Base-by-base conservation (phyloP, 352 stramenopile species). In the Phytophthora ohioensis region DNA sequence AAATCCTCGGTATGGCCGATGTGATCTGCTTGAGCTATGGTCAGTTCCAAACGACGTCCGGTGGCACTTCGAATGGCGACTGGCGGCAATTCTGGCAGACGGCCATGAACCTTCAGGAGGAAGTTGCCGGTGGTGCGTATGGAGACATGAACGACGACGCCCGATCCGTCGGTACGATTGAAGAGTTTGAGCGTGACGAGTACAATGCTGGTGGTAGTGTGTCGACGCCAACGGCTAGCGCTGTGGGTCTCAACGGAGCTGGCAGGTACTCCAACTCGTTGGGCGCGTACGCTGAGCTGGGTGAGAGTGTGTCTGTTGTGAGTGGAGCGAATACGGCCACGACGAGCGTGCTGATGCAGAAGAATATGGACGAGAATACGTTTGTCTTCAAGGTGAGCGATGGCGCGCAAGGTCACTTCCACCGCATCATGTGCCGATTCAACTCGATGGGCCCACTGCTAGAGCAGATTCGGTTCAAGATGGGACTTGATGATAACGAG, bases 381-480 rank as follows among this genome's bases (percentile, higher is more conserved):
- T 97, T 95, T 56, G 79, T 97, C 34, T 97, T 97, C 75, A 97
- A 97, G 71, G 87, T 97, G 42, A 96, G 86, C 56, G 89, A 96
- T 53, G 83, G 82, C 38, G 75, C 78, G 11, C 78, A 91, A 59
- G 88, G 88, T 15, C 88, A 96, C 57, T 94, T 93, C 68, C 89
- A 97, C 70, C 90, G 90, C 43, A 88, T 97, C 57, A 84, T 94
- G 75, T 92, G 86, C 43, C 78, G 78, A 11, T 94, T 90, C 68
- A 85, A 95, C 57, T 78, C 84, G 47, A 85, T 95, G 57, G 73
- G 65, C 1, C 57, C 82, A 32, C 64, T 97, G n/a, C 70, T 94
- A 4, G 87, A 93, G 17, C 87, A 95, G 62, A 88, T 96, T 46
- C 88, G 88, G 6, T 76, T 85, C 59, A 96, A 97, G 73, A 92